Base-by-base conservation (phyloP, 2,329 filamentous ascomycete genomes). In the Epichloe elymi region DNA sequence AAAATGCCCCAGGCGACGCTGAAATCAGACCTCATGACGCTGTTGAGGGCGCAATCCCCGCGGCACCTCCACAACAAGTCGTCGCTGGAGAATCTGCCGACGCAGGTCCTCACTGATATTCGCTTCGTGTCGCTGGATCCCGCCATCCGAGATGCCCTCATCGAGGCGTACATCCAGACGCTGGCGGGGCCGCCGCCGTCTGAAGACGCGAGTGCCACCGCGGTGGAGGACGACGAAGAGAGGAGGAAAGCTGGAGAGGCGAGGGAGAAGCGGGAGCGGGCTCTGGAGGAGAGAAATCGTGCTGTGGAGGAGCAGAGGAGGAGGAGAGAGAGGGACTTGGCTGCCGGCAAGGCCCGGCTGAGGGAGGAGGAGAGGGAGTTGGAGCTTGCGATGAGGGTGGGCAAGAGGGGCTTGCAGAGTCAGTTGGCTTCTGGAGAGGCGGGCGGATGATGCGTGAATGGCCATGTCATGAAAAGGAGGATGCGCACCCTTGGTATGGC, bases 321-420 rank as follows among this genome's bases (percentile, higher is more conserved):
- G 58, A 71, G 70, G 59, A 74, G 84, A 55, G 73, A 78, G 57
- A 73, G 76, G 52, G 78, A 79, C 46, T 63, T 86, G 11, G 75
- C 76, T 36, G 74, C 73, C 43, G 80, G 81, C 19, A 83, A 78
- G 58, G 80, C 79, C 0, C 67, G 75, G 43, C 59, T 88, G 48
- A 69, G 79, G 37, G 82, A 86, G 52, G 82, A 83, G 56, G 83
- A 88, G 66, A 71, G 74, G 55, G 82, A 86, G 60, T 66, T 88
- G 51, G 77, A 85, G 60, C 70, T 73, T 55, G 85, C 85, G 1
- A 84, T 87, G 81, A 75, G 75, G 53, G 75, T 88, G 12, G 75
- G 77, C 0, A 86, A 83, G 65, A 78, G 74, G 53, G 85, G 83
- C 0, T 55, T 88, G 56, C 76, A 79, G 60, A 76, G 74, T 23